Conservation (phyloP, 495 filamentous ascomycete species). For the Opeltia flavorubescens region DNA sequence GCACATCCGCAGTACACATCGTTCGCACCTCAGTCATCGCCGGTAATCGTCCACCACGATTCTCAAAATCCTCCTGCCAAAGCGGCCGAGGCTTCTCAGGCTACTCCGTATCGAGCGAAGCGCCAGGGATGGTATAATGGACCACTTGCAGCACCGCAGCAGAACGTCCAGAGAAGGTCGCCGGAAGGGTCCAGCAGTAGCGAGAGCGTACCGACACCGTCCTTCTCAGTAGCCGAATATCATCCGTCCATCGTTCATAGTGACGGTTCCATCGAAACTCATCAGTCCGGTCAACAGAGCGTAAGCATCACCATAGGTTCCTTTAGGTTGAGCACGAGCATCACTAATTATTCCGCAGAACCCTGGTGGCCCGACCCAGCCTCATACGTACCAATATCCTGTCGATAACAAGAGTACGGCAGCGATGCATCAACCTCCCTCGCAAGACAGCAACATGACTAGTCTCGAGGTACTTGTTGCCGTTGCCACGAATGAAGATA, state of each 20-base stretch:
- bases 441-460: constrained; percentile 41
- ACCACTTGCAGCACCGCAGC: constrained; percentile 23
- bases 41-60: constrained; percentile 13
- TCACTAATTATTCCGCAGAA: constrained; percentile 4
- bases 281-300: constrained; percentile 29
- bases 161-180: constrained; percentile 38
- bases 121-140: constrained; percentile 60
- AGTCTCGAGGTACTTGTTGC: constrained; percentile 76
- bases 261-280: constrained; percentile 45
- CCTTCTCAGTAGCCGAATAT: constrained; percentile 45
- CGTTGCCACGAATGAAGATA: constrained; percentile 73
- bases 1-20: constrained; percentile 10
- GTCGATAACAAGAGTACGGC: background rate
- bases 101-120: constrained; percentile 43
- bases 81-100: constrained; percentile 23
- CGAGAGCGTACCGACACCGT: constrained; percentile 51
- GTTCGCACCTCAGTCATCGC: constrained; percentile 6
- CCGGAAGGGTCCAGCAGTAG: constrained; percentile 62
- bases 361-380: background rate
- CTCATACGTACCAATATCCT: constrained; percentile 5
- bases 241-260: constrained; percentile 52
- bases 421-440: constrained; percentile 6
- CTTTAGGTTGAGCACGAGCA: constrained; percentile 11
- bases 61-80: constrained; percentile 6
- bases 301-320: constrained; percentile 24